A percentile compares a stretch with the other conserved stretches of the same genome.
Evolutionary conservation across 2,329 filamentous ascomycete species (phyloP).

Genomic region (Lecanosticta acicola): DNA sequence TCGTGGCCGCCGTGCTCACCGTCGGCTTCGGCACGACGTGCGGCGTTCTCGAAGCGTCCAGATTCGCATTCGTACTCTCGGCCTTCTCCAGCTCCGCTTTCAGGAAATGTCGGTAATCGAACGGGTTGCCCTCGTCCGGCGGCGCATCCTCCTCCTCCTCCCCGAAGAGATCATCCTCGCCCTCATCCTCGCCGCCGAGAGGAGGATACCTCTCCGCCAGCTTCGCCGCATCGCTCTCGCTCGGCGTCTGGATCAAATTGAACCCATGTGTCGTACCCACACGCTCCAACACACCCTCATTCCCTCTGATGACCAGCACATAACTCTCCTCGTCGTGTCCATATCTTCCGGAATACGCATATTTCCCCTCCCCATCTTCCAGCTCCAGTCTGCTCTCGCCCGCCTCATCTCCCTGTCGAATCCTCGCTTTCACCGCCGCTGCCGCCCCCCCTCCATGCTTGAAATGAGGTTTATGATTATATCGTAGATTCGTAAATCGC

Average conservation of each 20-base stretch:
- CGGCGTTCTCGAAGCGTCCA: slow-evolving; percentile 17
- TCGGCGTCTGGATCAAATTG: slow-evolving; percentile 69
- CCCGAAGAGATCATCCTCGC: slow-evolving; percentile 26
- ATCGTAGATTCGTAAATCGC: slow-evolving; percentile 24
- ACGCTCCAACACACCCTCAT: slow-evolving; percentile 55
- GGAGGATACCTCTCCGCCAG: slow-evolving; percentile 64
- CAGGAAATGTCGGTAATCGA: slow-evolving; percentile 47
- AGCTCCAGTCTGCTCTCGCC: slow-evolving; percentile 18
- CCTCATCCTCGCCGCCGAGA: slow-evolving; percentile 17
- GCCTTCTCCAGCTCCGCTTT: slow-evolving; percentile 27
- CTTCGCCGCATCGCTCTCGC: slow-evolving; percentile 57
- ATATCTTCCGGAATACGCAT: slow-evolving; percentile 37
- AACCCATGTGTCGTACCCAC: slow-evolving; percentile 79
- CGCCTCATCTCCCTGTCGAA: slow-evolving; percentile 19
- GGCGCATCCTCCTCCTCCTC: slow-evolving; percentile 34
- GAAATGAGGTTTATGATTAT: slow-evolving; percentile 43
- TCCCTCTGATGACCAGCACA: slow-evolving; percentile 40
- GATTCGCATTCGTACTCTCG: slow-evolving; percentile 9
- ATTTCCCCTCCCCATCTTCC: slow-evolving; percentile 29
- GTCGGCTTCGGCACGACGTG: slow-evolving; percentile 12
- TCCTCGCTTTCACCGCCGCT: slow-evolving; percentile 19
- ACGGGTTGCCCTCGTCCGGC: slow-evolving; percentile 43
- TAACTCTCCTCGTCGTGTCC: slow-evolving; percentile 62
- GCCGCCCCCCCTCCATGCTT: slow-evolving; percentile 23
- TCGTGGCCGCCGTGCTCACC: slow-evolving; percentile 15